These are phyloP conservation scores for Fragilaria crotonensis DNA, from an alignment of 108 stramenopile species.

Conservation along the genomic window DNA sequence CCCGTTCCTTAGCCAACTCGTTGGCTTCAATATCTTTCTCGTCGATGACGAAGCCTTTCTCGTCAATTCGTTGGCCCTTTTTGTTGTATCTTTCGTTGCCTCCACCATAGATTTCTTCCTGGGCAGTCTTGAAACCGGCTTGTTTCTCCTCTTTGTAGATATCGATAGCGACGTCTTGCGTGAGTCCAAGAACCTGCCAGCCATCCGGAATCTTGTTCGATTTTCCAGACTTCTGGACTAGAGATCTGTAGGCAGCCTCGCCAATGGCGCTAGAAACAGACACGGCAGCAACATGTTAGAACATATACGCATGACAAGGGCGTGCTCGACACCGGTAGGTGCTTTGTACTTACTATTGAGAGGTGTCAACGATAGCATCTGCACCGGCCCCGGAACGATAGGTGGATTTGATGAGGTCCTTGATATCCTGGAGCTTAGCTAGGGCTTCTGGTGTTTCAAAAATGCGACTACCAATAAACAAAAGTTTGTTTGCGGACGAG, in stretches of 20 bases:
- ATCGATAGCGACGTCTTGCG: constrained; percentile 48
- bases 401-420: constrained; percentile 45
- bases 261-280: constrained; percentile 69
- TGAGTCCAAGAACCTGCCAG: constrained; percentile 82
- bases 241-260: constrained; percentile 67
- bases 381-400: constrained; percentile 39
- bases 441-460: constrained; percentile 56
- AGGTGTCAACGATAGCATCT: constrained; percentile 42
- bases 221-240: constrained; percentile 48
- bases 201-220: constrained; percentile 51
- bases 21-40: constrained; percentile 38
- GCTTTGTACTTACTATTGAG: too few relatives aligned
- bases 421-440: constrained; percentile 36
- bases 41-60: constrained; percentile 46
- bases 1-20: constrained; percentile 23
- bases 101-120: constrained; percentile 49
- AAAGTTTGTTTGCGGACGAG: constrained; percentile 58
- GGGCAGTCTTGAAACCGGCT: constrained; percentile 55
- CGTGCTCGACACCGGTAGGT: constrained; percentile 1
- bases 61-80: constrained; percentile 34
- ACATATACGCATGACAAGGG: not conserved
- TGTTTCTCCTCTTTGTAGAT: constrained; percentile 68
- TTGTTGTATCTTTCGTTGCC: constrained; percentile 44
- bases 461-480: constrained; percentile 76
- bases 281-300: too few relatives aligned